Evolutionary conservation across 768 basidiomycete genomes (phyloP), one percentile per base, ranked within the genome.

Genomic region (Coprinellus micaceus): DNA sequence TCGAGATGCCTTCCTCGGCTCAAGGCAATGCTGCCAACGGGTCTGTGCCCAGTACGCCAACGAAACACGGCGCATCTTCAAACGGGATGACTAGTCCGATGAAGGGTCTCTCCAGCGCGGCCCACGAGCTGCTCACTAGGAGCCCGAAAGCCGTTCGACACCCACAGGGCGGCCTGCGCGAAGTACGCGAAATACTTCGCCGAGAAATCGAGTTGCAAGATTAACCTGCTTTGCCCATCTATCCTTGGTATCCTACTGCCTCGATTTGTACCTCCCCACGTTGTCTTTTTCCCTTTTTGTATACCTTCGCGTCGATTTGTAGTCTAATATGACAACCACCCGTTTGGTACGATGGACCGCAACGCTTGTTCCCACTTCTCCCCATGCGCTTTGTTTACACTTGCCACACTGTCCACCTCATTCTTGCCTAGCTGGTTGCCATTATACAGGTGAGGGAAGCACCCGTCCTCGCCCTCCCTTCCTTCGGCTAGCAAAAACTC

Each of bases 101-200:
- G n/a, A 82, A 79, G 62, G 67, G 82, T 53, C 81, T 85, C 54
- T 88, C 83, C 6, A 19, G 40, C n/a, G 40, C 40, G 60, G 83
- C 79, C 21, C 71, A 79, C 56, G 83, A 84, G 67, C 63, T 91
- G 19, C 68, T 84, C 15, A 83, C 77, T 25, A 77, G 89, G 46
- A 92, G 90, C 68, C 91, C 91, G 6, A 82, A 81, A 54, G 74
- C 82, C 58, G 84, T 93, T 33, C 87, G 83, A 65, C 77, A 76
- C 25, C 88, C 91, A 64, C 79, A 74, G 4, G 87, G 89, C 29
- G 89, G 90, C 0, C 74, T 93, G 61, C 78, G 91, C 37, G 82
- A 89, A 67, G 90, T 92, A 29, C 75, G 90, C 56, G 91, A 93
- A 70, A 85, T 89, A 64, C 89, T 93, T 65, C 79, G 89, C 63